Evolutionary conservation across 148 eudicot species (phyloP), one percentile per base, ranked within the genome.

Genomic region (Nepenthes mirabilis): DNA sequence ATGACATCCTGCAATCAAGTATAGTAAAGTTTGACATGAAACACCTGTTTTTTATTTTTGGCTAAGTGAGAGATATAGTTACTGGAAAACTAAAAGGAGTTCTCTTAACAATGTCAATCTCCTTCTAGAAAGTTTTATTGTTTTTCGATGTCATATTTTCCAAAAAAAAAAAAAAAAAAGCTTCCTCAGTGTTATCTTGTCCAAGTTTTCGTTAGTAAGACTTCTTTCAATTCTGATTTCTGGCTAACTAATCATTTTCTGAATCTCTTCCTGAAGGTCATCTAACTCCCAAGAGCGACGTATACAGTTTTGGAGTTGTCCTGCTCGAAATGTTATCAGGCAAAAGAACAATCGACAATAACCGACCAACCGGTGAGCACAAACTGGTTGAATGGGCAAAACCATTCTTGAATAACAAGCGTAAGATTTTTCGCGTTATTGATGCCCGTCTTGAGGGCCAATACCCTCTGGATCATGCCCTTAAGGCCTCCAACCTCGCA

Each of bases 301-400:
- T 72, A 14, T 72, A 72, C 68, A 72, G 76, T 57, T 72, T 72
- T 14, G 76, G 76, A 0, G 76, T 72, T 1, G 76, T 72, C 6
- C 56, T 72, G 5, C 64, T 72, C 4, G 76, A 70, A 62, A 43
- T 70, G 34, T 7, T 70, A 47, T 43, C 65, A 1, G 74, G 74
- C 12, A 58, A 52, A 62, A 58, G 43, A 0, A 36, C n/a, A 13
- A 55, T 55, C 1, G 58, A 55, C 58, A 55, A 34, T 36, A 55
- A 55, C n/a, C 67, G 67, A 4, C 76, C 71, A 12, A 14, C 34
- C 4, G 64, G 76, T 2, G 71, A 72, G 59, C 76, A 67, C 37
- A 67, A 58, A 36, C 60, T 72, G 34, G 71, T 72, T 2, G 76
- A 67, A 33, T 70, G 68, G 68, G 74, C 74, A 14, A 70, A 59